Evolutionary conservation across 2,329 filamentous ascomycete genomes (phyloP).

Genomic region (Paracamarosporium sp.): DNA sequence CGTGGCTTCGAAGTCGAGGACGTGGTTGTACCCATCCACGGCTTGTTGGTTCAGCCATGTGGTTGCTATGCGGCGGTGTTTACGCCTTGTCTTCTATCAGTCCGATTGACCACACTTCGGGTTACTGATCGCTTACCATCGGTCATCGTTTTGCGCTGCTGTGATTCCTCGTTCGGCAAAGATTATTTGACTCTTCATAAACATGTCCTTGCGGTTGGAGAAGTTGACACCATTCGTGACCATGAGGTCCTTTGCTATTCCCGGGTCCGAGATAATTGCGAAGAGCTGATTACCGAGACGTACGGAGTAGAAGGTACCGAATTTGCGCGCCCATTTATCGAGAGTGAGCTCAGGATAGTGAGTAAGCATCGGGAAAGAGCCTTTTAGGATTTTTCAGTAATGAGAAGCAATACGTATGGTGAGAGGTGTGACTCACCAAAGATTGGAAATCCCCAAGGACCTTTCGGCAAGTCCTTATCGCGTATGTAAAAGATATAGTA

Average conservation of each 20-base stretch:
- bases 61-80: slow-evolving; percentile 21
- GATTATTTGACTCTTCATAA: slow-evolving; percentile 17
- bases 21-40: slow-evolving; percentile 15
- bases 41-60: slow-evolving; percentile 21
- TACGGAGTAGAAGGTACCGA: slow-evolving; percentile 13
- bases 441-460: slow-evolving; percentile 8
- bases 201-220: slow-evolving; percentile 18
- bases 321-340: slow-evolving; percentile 18
- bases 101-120: background rate
- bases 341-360: slow-evolving; percentile 18
- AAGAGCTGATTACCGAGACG: slow-evolving; percentile 18
- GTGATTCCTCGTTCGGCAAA: slow-evolving; percentile 15
- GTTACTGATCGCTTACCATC: slow-evolving; percentile 1
- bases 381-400: background rate
- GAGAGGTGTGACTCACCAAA: background rate
- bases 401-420: background rate
- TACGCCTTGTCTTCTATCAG: slow-evolving; percentile 9
- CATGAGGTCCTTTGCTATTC: slow-evolving; percentile 16
- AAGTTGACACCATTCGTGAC: slow-evolving; percentile 16
- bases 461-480: slow-evolving; percentile 4
- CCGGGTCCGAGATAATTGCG: slow-evolving; percentile 16
- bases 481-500: background rate
- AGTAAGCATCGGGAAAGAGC: slow-evolving; percentile 15
- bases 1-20: slow-evolving; percentile 23
- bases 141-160: slow-evolving; percentile 13